Percentiles rank a stretch among this genome's conserved stretches.
These are phyloP conservation scores for Lachnellula occidentalis DNA, from an alignment of 2,329 filamentous ascomycete species.

Conservation along the genomic window DNA sequence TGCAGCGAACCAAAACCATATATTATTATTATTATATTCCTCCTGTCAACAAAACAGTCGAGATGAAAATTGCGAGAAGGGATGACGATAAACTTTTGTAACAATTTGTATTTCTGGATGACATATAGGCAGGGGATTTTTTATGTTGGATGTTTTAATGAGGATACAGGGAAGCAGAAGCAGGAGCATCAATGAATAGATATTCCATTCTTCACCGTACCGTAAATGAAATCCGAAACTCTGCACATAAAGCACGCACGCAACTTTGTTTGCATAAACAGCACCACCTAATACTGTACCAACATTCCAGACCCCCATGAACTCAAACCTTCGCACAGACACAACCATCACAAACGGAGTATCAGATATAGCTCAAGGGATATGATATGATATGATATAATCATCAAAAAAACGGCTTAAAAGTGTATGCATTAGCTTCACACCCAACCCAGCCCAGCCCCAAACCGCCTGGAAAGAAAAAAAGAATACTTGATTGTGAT, in stretches of 20 bases:
- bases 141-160: background rate
- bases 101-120: background rate
- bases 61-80: background rate
- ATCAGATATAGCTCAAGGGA: background rate
- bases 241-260: background rate
- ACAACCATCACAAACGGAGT: background rate
- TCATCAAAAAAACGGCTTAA: background rate
- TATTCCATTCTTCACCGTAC: background rate
- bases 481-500: constrained; percentile 4
- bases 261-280: background rate
- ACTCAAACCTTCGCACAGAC: constrained; percentile 2
- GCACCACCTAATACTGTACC: background rate
- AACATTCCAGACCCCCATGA: background rate
- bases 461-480: background rate
- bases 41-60: constrained; percentile 2
- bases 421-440: constrained; percentile 10
- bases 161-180: background rate
- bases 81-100: background rate
- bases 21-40: background rate
- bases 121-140: background rate
- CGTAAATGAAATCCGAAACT: background rate
- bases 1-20: background rate
- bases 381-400: background rate
- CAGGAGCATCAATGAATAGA: background rate
- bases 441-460: background rate